Evolutionary conservation across 202 grass and related monocot genomes (phyloP).

Genomic region (Musa balbisiana): DNA sequence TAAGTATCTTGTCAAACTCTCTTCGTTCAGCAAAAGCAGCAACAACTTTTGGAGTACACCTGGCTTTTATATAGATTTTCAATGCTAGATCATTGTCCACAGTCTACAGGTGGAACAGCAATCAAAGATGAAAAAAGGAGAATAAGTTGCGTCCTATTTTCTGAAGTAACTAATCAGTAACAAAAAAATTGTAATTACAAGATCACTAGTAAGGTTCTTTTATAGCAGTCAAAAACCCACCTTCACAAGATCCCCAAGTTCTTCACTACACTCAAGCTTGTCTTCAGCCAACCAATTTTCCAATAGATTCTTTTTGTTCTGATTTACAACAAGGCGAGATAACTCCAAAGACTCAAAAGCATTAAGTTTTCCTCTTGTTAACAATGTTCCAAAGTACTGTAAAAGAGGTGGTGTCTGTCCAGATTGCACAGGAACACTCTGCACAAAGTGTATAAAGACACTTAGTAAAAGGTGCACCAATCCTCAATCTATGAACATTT

Average conservation of each 20-base stretch:
- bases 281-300: conserved; percentile 95
- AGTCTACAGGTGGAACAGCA: conserved; percentile 27
- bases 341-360: conserved; percentile 81
- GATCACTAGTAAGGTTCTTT: too few species aligned
- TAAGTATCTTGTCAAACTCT: conserved; percentile 95
- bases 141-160: too few species aligned
- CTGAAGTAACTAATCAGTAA: too few species aligned
- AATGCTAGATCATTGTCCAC: conserved; percentile 93
- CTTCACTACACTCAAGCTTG: conserved; percentile 92
- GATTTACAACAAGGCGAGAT: conserved; percentile 88
- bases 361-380: conserved; percentile 85
- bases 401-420: conserved; percentile 87
- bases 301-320: conserved; percentile 94
- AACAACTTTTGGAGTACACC: conserved; percentile 94
- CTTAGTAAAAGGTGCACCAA: too few species aligned
- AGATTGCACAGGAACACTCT: conserved; percentile 98
- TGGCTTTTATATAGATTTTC: conserved; percentile 97
- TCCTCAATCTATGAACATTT: too few species aligned
- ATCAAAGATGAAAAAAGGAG: too few species aligned
- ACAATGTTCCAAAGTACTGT: conserved; percentile 83
- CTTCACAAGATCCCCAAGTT: conserved; percentile 97
- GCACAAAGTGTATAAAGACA: conserved; percentile 7
- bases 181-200: too few species aligned
- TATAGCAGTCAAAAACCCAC: conserved; percentile 16
- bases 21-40: conserved; percentile 97